These are phyloP conservation scores for Chaetomium globosum DNA, from an alignment of 2,329 filamentous ascomycete genomes.

Conservation along the genomic window DNA sequence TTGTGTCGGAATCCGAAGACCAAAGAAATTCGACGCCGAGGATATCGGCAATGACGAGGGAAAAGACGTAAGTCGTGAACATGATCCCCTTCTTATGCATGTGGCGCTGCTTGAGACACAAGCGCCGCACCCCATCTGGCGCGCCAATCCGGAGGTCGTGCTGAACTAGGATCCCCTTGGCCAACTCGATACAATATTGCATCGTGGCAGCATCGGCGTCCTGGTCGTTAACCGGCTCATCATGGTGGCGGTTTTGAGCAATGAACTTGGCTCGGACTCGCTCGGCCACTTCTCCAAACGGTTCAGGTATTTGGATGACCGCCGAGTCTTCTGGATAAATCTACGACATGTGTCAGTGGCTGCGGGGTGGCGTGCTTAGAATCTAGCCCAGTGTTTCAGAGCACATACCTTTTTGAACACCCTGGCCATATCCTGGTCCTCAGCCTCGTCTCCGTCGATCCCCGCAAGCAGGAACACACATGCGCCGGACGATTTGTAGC, in stretches of 20 bases:
- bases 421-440: conserved; percentile 28
- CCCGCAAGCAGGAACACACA: conserved; percentile 25
- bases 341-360: background rate
- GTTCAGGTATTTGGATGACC: conserved; percentile 26
- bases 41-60: conserved; percentile 28
- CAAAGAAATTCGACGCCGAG: conserved; percentile 28
- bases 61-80: conserved; percentile 28
- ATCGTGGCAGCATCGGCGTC: conserved; percentile 24
- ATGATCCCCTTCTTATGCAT: conserved; percentile 32
- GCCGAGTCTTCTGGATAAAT: conserved; percentile 24
- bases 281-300: conserved; percentile 24
- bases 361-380: background rate
- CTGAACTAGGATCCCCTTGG: conserved; percentile 17
- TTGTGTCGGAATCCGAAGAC: conserved; percentile 30
- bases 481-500: conserved; percentile 25
- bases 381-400: background rate
- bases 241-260: conserved; percentile 15
- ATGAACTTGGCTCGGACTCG: conserved; percentile 22
- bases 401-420: conserved; percentile 20
- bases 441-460: conserved; percentile 27
- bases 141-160: conserved; percentile 23
- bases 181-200: conserved; percentile 25
- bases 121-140: conserved; percentile 18
- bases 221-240: conserved; percentile 3
- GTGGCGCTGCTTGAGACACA: conserved; percentile 29